These are phyloP conservation scores for Malassezia japonica DNA, from an alignment of 1,284 basidiomycete genomes.

Conservation along the genomic window DNA sequence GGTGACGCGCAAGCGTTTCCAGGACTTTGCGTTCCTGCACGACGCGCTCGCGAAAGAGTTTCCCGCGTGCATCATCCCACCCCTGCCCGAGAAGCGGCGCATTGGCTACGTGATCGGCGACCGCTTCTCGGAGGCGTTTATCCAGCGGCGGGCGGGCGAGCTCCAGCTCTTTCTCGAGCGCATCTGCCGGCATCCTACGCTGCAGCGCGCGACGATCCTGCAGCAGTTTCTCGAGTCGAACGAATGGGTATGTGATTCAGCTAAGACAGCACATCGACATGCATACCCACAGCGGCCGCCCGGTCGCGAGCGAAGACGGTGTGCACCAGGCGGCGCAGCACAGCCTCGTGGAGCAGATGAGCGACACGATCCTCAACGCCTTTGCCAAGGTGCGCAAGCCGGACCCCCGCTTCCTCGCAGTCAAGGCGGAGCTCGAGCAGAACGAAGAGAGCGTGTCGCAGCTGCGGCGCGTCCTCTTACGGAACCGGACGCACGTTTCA, in stretches of 20 bases:
- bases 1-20: conserved; percentile 74
- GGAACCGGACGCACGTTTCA: conserved; percentile 48
- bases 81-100: conserved; percentile 90
- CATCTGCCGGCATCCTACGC: conserved; percentile 77
- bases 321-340: conserved; percentile 15
- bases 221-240: conserved; percentile 87
- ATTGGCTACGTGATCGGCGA: conserved; percentile 89
- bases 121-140: conserved; percentile 89
- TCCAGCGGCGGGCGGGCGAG: conserved; percentile 83
- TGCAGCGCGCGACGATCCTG: conserved; percentile 81
- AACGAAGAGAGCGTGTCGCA: conserved; percentile 79
- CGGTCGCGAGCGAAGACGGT: conserved; percentile 10
- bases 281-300: conserved; percentile 35
- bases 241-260: conserved; percentile 77
- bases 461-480: conserved; percentile 55
- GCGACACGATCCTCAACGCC: conserved; percentile 87
- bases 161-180: conserved; percentile 87
- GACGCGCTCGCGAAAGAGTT: conserved; percentile 83
- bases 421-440: conserved; percentile 82
- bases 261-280: conserved; percentile 39
- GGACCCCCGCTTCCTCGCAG: conserved; percentile 82
- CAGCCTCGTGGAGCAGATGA: conserved; percentile 63
- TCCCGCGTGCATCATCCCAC: conserved; percentile 89
- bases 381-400: conserved; percentile 92
- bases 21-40: conserved; percentile 90